Evolutionary conservation across 176 grass and related monocot genomes (phyloP), one percentile per base, ranked within the genome.

Genomic region (Aegilops bicornis): DNA sequence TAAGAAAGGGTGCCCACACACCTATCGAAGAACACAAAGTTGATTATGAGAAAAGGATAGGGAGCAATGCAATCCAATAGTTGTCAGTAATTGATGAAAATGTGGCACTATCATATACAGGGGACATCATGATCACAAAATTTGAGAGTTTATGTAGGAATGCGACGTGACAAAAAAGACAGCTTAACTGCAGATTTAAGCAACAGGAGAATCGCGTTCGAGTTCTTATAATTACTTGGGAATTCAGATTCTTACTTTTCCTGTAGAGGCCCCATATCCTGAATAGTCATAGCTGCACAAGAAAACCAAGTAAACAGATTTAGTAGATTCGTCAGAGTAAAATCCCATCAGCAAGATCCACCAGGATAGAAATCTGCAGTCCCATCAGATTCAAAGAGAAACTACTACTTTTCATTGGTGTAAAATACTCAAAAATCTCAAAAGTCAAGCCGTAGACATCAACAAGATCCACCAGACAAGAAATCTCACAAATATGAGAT

Each of bases 221-320:
- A 39, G 29, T 52, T 76, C 37, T 50, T 87, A 61, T 84, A 88
- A 84, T 35, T 52, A 63, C 68, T 65, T 19, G 29, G 45, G 63
- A 66, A 37, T 89, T 86, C 50, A 83, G 48, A 52, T 85, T 72
- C 83, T 90, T 92, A 98, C 96, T 92, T 98, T 95, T 79, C 96
- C 96, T 79, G 93, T 98, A 67, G 96, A 98, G 20, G 96, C 96
- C 72, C 96, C 93, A 84, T 98, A 98, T 64, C 96, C 96, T n/a
- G 96, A 98, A 86, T 98, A 98, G 73, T 95, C 96, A 75, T 98
- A 98, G 85, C 96, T 98, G 90, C 88, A 88, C 81, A 90, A 11
- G 2, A 86, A 79, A 89, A 84, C 45, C 45, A 82, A 75, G 83
- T 30, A 42, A 85, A 77, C 52, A 81, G 52, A 56, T 77, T 87